phyloP scores from a whole-genome alignment of 75 land plant genomes.

The Pinus taeda region DNA sequence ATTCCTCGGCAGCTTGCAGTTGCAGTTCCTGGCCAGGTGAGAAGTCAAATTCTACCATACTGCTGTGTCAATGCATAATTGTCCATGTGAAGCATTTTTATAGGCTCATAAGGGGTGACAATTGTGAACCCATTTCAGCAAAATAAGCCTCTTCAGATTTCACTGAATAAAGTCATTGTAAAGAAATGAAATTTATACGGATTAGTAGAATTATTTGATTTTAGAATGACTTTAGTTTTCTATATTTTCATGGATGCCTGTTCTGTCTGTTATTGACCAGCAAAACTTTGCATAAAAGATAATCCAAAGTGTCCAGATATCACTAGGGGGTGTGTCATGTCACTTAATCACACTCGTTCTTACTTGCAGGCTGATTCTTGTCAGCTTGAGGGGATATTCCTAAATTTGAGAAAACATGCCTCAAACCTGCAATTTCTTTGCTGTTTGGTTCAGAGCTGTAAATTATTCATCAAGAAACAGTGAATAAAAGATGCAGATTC shows the following conservation, averaged over 20 bases:
- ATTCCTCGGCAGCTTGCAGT: conserved; percentile 80
- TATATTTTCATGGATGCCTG: background rate
- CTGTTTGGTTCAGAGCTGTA: background rate
- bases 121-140: background rate
- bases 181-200: background rate
- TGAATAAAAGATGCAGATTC: background rate
- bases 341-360: too few relatives aligned
- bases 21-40: conserved; percentile 89
- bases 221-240: background rate
- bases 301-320: too few relatives aligned
- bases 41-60: background rate
- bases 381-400: too few relatives aligned
- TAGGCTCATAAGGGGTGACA: background rate
- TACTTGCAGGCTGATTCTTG: too few relatives aligned
- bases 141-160: background rate
- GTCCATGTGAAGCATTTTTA: background rate
- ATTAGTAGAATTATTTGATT: background rate
- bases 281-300: background rate
- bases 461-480: background rate
- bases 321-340: too few relatives aligned
- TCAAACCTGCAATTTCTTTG: background rate
- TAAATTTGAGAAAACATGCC: background rate
- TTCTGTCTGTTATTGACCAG: background rate
- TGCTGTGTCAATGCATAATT: background rate
- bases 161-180: background rate